Evolutionary conservation across 352 stramenopile genomes (phyloP).

Genomic region (Pythium angustatum): DNA sequence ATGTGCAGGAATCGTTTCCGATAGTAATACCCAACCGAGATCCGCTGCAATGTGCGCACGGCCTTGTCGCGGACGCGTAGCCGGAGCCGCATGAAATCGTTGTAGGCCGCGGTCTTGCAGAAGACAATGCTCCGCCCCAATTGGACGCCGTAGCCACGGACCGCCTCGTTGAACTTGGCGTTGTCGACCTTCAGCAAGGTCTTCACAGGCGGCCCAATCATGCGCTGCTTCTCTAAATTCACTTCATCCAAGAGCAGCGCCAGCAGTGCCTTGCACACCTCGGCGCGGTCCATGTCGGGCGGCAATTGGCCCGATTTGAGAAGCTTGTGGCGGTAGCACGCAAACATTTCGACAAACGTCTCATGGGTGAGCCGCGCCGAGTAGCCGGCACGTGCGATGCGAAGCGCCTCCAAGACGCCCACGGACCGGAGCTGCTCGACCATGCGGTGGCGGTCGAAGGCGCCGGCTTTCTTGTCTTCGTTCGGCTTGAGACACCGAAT

Average conservation of each 20-base stretch:
- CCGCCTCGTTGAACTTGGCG: conserved; percentile 34
- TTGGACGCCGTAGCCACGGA: conserved; percentile 33
- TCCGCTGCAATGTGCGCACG: conserved; percentile 29
- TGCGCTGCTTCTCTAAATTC: conserved; percentile 12
- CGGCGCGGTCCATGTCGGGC: conserved; percentile 4
- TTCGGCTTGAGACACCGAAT: conserved; percentile 99
- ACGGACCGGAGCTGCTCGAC: conserved; percentile 97
- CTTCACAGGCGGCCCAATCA: conserved; percentile 20
- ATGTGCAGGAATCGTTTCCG: conserved; percentile 22
- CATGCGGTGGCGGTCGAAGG: conserved; percentile 86
- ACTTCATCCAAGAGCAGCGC: conserved; percentile 30
- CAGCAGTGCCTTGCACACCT: conserved; percentile 30
- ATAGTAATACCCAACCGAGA: conserved; percentile 18
- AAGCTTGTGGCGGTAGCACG: conserved; percentile 53
- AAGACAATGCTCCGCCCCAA: conserved; percentile 40
- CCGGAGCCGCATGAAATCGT: conserved; percentile 35
- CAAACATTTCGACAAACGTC: conserved; percentile 87
- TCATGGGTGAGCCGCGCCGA: conserved; percentile 93
- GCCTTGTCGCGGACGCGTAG: conserved; percentile 25
- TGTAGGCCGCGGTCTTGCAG: conserved; percentile 40
- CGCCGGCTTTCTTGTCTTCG: conserved; percentile 74
- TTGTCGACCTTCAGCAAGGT: conserved; percentile 29
- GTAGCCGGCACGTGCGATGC: conserved; percentile 95
- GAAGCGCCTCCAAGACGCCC: conserved; percentile 95
- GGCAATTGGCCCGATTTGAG: conserved; percentile 8